phyloP scores from a whole-genome alignment of 1,284 basidiomycete species.

The Gymnopus androsaceus region DNA sequence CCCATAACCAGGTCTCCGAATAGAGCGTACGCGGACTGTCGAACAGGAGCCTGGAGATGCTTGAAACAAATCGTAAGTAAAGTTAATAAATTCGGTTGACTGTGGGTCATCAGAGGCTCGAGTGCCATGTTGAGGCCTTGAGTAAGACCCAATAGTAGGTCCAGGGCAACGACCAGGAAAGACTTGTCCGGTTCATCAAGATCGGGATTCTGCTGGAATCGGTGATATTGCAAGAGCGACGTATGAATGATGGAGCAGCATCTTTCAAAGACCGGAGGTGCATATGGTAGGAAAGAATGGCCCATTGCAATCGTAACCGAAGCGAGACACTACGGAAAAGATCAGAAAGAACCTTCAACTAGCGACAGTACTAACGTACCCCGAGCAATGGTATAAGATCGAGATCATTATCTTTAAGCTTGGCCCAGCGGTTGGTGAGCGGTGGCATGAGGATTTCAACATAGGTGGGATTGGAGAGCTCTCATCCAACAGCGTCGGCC shows the following conservation, averaged over 20 bases:
- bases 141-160: slow-evolving; percentile 92
- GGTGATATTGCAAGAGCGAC: slow-evolving; percentile 81
- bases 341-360: slow-evolving; percentile 13
- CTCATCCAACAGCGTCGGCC: slow-evolving; percentile 92
- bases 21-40: slow-evolving; percentile 96
- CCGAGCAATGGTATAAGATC: slow-evolving; percentile 94
- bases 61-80: slow-evolving; percentile 86
- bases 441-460: slow-evolving; percentile 98
- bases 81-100: slow-evolving; percentile 76
- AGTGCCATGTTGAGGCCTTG: slow-evolving; percentile 88
- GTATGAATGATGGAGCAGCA: slow-evolving; percentile 87
- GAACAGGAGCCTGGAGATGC: slow-evolving; percentile 92
- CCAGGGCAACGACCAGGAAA: slow-evolving; percentile 96
- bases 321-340: slow-evolving; percentile 80
- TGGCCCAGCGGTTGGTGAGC: slow-evolving; percentile 87
- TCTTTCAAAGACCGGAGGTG: slow-evolving; percentile 90
- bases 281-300: slow-evolving; percentile 87
- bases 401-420: slow-evolving; percentile 87
- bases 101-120: slow-evolving; percentile 66
- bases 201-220: slow-evolving; percentile 82
- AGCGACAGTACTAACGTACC: slow-evolving; percentile 43
- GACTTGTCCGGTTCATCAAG: slow-evolving; percentile 93
- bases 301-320: slow-evolving; percentile 98
- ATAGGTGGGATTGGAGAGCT: slow-evolving; percentile 83
- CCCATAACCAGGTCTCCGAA: slow-evolving; percentile 98